phyloP scores from a whole-genome alignment of 2,329 filamentous ascomycete genomes.

The Didymella glomerata region DNA sequence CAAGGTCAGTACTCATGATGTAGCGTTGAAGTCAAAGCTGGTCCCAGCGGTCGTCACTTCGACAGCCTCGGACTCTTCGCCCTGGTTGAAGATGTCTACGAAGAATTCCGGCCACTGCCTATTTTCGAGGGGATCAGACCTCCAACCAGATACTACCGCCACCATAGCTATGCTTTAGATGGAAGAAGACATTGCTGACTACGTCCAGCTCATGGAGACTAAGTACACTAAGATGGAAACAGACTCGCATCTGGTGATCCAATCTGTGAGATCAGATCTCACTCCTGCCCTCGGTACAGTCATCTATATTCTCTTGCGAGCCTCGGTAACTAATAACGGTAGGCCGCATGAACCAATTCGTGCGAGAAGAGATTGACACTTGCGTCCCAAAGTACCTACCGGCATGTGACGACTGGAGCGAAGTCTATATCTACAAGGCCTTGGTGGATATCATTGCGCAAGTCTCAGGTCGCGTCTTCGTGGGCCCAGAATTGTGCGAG shows the following conservation, averaged over 20 bases:
- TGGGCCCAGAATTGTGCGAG: slow-evolving; percentile 43
- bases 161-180: not conserved
- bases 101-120: not conserved
- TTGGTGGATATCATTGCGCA: slow-evolving; percentile 47
- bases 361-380: slow-evolving; percentile 43
- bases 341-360: slow-evolving; percentile 43
- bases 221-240: slow-evolving; percentile 43
- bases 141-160: not conserved
- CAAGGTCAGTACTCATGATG: slow-evolving; percentile 28
- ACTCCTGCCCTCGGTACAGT: slow-evolving; percentile 48
- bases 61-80: not conserved
- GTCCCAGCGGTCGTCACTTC: not conserved
- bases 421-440: slow-evolving; percentile 38
- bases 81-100: not conserved
- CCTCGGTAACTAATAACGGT: slow-evolving; percentile 19
- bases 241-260: slow-evolving; percentile 26
- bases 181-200: not conserved
- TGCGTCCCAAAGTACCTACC: slow-evolving; percentile 40
- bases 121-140: not conserved
- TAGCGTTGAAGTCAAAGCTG: not conserved
- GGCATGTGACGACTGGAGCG: slow-evolving; percentile 45
- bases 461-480: slow-evolving; percentile 46
- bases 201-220: slow-evolving; percentile 36
- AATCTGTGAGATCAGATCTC: slow-evolving; percentile 45
- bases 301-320: not conserved